Evolutionary conservation across 108 stramenopile species (phyloP).

Genomic region (Nitzschia sp.): DNA sequence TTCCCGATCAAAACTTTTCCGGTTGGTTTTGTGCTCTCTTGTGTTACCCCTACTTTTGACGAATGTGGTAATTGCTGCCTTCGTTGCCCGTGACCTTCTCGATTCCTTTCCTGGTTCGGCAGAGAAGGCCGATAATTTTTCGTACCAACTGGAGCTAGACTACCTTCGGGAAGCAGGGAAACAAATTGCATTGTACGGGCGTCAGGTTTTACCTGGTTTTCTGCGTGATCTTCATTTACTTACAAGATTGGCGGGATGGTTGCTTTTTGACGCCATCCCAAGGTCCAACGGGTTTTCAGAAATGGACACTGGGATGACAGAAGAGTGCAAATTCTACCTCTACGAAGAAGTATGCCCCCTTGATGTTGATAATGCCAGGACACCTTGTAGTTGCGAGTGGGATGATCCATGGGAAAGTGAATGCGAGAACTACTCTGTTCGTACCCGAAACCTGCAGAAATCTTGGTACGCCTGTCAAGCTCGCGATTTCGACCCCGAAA

Average conservation of each 20-base stretch:
- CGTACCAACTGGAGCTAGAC: conserved; percentile 21
- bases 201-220: conserved; percentile 20
- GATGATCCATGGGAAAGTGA: conserved; percentile 30
- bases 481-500: conserved; percentile 31
- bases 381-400: conserved; percentile 54
- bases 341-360: conserved; percentile 28
- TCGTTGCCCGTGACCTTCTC: conserved; percentile 34
- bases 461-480: conserved; percentile 29
- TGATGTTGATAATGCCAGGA: conserved; percentile 13
- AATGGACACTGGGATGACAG: conserved; percentile 23
- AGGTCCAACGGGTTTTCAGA: conserved; percentile 43
- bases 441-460: conserved; percentile 37
- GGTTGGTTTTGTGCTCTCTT: conserved; percentile 47
- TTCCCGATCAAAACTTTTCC: conserved; percentile 43
- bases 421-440: conserved; percentile 22
- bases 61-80: conserved; percentile 28
- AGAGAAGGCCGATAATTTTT: conserved; percentile 24
- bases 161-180: conserved; percentile 11
- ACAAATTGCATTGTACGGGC: conserved; percentile 17
- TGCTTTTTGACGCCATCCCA: conserved; percentile 48
- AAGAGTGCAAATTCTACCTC: conserved; percentile 52
- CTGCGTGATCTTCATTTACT: conserved; percentile 48
- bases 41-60: conserved; percentile 47
- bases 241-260: conserved; percentile 46
- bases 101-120: conserved; percentile 28